A percentile compares a stretch with the other conserved stretches of the same genome.
phyloP scores from a whole-genome alignment of 176 grass and related monocot species.

The Ampelocalamus luodianensis region DNA sequence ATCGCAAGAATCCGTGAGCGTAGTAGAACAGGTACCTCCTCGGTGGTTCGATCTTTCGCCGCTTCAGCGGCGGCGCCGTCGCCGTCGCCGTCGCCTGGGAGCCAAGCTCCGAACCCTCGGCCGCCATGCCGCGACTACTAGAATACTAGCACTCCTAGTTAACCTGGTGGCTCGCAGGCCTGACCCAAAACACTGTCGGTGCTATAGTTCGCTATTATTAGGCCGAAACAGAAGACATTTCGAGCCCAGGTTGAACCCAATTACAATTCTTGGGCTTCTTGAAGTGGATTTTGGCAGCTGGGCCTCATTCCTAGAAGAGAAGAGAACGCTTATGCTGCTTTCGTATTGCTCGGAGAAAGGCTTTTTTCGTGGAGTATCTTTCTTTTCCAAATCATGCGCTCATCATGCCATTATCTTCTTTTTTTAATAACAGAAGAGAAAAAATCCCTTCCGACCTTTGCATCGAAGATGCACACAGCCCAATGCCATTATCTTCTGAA shows the following conservation, averaged over 20 bases:
- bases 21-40: slow-evolving; percentile 1
- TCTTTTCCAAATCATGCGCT: not conserved
- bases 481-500: slow-evolving; percentile 18
- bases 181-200: not conserved
- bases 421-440: too few species aligned
- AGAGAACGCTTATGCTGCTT: too few species aligned
- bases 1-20: not conserved
- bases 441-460: too few species aligned
- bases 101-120: slow-evolving; percentile 30
- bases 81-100: slow-evolving; percentile 13
- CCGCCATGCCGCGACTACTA: slow-evolving; percentile 9
- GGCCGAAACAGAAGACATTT: not conserved
- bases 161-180: not conserved
- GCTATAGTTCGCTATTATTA: not conserved
- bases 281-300: not conserved
- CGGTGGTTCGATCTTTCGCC: slow-evolving; percentile 50
- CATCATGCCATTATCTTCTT: not conserved
- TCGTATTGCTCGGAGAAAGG: not conserved
- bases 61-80: slow-evolving; percentile 43
- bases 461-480: too few species aligned
- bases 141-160: too few species aligned
- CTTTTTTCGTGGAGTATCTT: not conserved
- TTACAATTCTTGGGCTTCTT: not conserved
- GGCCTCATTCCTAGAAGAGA: not conserved
- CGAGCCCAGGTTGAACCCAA: not conserved